Base-by-base conservation (phyloP, 2,329 filamentous ascomycete genomes). In the Ophiostoma novo-ulmi region DNA sequence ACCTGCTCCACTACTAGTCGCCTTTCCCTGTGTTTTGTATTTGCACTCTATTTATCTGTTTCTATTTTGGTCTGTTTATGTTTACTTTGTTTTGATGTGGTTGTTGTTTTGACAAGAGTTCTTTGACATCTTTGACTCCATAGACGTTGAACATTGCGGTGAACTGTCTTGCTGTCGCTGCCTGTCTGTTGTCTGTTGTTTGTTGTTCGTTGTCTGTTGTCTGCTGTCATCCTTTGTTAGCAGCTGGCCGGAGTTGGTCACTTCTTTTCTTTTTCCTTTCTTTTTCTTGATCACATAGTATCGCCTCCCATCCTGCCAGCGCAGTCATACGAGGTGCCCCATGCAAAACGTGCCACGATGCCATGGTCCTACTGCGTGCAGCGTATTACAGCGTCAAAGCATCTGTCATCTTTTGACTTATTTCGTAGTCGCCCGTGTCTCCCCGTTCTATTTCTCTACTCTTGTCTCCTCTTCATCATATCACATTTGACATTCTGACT, bases 261-360 rank as follows among this genome's bases (percentile, higher is more conserved):
- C 14, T 26, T 10, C 5, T 26, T 36, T 35, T 36, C 13, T 20
- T 64, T 3, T 64, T 13, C 14, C 14, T 36, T 64, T 36, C 22
- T 31, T 39, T 8, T 39, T 39, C 38, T 39, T 8, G 7, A 39
- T 39, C 13, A 10, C 6, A 3, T 39, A 13, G 6, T 20, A n/a
- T n/a, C 17, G 14, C 38, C 10, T 39, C 31, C 31, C 31, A 31
- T 31, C 31, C 38, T 39, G 38, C 38, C 38, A 39, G 11, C 52
- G 52, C 55, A 14, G 26, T 63, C 58, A 63, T 63, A 63, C 58
- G 13, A 13, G 22, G 22, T 20, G 31, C 31, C 5, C 17, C 38
- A 66, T 36, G 38, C 38, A 66, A 66, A 66, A 44, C 65, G 65
- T 67, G 65, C 65, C 65, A 67, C 39, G 65, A 67, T 67, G 38